Evolutionary conservation across 768 basidiomycete genomes (phyloP).

Genomic region (Leucogyrophana mollusca): DNA sequence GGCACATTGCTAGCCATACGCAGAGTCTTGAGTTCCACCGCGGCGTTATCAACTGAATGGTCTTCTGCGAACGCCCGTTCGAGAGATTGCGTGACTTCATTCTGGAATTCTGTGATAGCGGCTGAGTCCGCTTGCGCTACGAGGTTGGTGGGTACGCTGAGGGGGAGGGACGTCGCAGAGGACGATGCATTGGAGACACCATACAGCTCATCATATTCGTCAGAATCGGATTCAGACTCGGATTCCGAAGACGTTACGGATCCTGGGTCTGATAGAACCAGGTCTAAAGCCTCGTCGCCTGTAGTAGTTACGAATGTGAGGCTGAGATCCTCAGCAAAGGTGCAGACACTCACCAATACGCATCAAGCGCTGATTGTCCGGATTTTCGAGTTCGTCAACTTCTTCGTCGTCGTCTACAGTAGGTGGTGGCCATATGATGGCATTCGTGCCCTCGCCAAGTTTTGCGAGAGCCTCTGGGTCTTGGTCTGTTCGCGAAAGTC

Average conservation of each 20-base stretch:
- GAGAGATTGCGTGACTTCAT: constrained; percentile 80
- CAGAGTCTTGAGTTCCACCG: constrained; percentile 93
- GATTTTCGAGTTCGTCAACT: constrained; percentile 55
- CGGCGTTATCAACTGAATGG: constrained; percentile 89
- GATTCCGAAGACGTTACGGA: constrained; percentile 53
- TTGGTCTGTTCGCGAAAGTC: constrained; percentile 40
- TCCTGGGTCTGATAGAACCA: constrained; percentile 59
- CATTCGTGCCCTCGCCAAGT: constrained; percentile 73
- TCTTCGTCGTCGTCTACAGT: constrained; percentile 61
- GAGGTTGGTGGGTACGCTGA: constrained; percentile 37
- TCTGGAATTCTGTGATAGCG: constrained; percentile 67
- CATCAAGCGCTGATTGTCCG: constrained; percentile 74
- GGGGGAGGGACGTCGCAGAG: constrained; percentile 46
- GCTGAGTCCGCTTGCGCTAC: constrained; percentile 39
- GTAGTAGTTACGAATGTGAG: neutral
- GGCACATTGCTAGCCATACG: constrained; percentile 97
- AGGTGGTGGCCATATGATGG: constrained; percentile 78
- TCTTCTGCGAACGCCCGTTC: constrained; percentile 91
- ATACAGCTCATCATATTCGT: constrained; percentile 41
- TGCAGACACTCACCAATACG: constrained; percentile 55
- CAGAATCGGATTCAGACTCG: constrained; percentile 39
- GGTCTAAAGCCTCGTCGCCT: constrained; percentile 63
- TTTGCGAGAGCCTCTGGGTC: constrained; percentile 38
- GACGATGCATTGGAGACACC: constrained; percentile 35
- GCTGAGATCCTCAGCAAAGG: constrained; percentile 1